Evolutionary conservation across 2,329 filamentous ascomycete genomes (phyloP).

Genomic region (Lasiodiplodia sp.): DNA sequence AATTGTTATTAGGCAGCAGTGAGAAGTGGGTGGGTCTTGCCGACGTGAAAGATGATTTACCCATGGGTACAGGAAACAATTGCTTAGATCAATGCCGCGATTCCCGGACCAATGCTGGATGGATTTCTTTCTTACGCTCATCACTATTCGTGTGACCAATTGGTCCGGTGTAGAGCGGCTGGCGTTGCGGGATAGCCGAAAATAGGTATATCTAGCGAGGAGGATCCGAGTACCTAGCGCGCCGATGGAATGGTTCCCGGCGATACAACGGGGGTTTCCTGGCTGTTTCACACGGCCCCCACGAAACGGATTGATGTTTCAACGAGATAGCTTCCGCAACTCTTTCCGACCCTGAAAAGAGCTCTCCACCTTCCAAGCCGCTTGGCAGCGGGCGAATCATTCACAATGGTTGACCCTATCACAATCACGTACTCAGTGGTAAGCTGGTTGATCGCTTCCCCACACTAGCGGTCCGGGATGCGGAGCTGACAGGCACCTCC

Average conservation of each 20-base stretch:
- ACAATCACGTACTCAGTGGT: conserved; percentile 9
- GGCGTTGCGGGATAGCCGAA: not conserved
- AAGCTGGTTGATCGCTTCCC: not conserved
- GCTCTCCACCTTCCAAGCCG: not conserved
- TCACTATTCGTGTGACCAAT: too few relatives aligned
- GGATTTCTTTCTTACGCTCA: too few relatives aligned
- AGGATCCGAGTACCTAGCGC: not conserved
- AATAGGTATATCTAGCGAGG: not conserved
- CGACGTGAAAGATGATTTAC: not conserved
- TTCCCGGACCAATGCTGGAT: not conserved
- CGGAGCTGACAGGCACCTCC: not conserved
- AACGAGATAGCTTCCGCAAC: not conserved
- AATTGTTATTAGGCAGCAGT: too few relatives aligned
- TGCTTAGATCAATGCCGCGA: not conserved
- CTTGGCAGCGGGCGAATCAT: not conserved
- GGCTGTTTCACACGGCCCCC: not conserved
- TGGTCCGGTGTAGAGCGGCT: too few relatives aligned
- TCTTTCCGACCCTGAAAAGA: not conserved
- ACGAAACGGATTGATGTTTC: not conserved
- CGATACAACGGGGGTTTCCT: not conserved
- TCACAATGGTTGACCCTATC: conserved; percentile 3
- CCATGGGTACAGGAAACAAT: not conserved
- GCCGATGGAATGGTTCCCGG: not conserved
- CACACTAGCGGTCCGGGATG: not conserved
- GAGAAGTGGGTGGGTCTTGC: not conserved